A percentile compares a stretch with the other conserved stretches of the same genome.
phyloP scores from a whole-genome alignment of 768 basidiomycete species.

The Saitozyma sp. region DNA sequence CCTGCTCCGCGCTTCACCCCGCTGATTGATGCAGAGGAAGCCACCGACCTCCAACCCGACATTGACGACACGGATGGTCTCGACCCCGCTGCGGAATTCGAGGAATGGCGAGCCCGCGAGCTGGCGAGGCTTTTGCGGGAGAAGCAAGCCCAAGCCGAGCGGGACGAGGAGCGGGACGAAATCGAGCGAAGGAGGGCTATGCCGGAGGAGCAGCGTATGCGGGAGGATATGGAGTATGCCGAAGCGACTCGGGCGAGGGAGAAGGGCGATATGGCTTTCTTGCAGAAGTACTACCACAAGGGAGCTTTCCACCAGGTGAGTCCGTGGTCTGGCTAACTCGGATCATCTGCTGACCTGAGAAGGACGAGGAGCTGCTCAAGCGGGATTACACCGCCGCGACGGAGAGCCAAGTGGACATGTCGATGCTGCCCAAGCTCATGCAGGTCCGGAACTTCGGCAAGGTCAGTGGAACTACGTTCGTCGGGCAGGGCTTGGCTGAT shows the following conservation, averaged over 20 bases:
- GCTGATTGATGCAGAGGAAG: constrained; percentile 67
- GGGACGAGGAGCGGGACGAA: constrained; percentile 85
- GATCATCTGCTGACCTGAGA: constrained; percentile 14
- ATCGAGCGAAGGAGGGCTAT: constrained; percentile 85
- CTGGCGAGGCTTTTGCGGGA: constrained; percentile 90
- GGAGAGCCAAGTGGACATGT: constrained; percentile 81
- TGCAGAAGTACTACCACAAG: constrained; percentile 99
- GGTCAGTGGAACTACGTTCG: constrained; percentile 17
- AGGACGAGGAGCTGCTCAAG: constrained; percentile 85
- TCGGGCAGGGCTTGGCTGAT: background rate
- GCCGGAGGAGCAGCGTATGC: constrained; percentile 87
- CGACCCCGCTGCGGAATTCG: constrained; percentile 86
- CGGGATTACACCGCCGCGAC: constrained; percentile 87
- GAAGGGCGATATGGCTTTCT: constrained; percentile 82
- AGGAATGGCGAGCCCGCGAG: constrained; percentile 93
- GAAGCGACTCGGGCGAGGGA: constrained; percentile 75
- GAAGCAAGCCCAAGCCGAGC: constrained; percentile 77
- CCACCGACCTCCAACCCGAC: constrained; percentile 76
- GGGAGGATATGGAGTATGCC: constrained; percentile 86
- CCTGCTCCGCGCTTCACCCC: background rate
- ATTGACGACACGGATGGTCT: constrained; percentile 93
- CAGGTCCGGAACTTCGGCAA: constrained; percentile 84
- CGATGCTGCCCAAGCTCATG: constrained; percentile 89
- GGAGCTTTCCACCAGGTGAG: constrained; percentile 95
- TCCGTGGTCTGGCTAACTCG: background rate